A percentile compares a stretch with the other conserved stretches of the same genome.
These are phyloP conservation scores for Mycena pura DNA, from an alignment of 768 basidiomycete species.

Conservation along the genomic window DNA sequence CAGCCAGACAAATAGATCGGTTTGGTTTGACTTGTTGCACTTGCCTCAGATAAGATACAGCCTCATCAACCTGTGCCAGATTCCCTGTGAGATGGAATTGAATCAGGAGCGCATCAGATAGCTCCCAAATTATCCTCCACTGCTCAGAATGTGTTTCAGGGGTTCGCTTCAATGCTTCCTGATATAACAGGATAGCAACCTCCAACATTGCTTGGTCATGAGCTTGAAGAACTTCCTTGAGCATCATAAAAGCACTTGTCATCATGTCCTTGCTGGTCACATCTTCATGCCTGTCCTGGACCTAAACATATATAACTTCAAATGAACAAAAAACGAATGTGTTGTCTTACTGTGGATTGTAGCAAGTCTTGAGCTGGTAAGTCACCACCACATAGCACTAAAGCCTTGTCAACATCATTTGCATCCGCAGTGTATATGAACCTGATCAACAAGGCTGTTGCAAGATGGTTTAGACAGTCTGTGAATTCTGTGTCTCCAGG, in stretches of 20 bases:
- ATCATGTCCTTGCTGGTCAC: background rate
- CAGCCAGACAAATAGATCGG: background rate
- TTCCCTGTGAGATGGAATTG: constrained; percentile 1
- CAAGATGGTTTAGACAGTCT: no score
- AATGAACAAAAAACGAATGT: background rate
- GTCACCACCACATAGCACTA: background rate
- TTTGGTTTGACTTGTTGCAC: background rate
- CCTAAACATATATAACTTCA: background rate
- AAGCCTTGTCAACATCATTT: no score
- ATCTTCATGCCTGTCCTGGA: background rate
- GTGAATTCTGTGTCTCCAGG: no score
- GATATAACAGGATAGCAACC: background rate
- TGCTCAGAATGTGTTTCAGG: background rate
- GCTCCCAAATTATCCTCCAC: background rate
- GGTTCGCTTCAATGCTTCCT: background rate
- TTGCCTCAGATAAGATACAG: background rate
- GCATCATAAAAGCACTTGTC: background rate
- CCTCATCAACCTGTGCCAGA: background rate
- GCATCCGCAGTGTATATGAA: no score
- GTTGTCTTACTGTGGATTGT: background rate
- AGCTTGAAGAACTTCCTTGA: background rate
- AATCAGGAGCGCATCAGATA: constrained; percentile 1
- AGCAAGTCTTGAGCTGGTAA: background rate
- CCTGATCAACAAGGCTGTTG: no score
- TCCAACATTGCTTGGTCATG: background rate